Evolutionary conservation across 139 green algal genomes (phyloP), one percentile per base, ranked within the genome.

Genomic region (Deuterostichococcus epilithicus): DNA sequence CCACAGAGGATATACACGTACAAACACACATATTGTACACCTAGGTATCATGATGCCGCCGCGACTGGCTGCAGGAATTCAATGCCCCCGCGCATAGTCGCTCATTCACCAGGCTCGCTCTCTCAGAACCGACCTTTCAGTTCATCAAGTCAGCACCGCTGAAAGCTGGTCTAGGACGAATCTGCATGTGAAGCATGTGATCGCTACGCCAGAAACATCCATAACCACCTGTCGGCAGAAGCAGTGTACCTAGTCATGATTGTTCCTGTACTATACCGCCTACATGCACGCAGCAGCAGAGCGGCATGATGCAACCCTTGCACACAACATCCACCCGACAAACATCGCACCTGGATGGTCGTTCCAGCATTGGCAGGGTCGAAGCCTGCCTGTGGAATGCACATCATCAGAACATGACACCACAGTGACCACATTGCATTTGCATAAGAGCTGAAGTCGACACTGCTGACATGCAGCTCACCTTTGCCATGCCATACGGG

Each of bases 351-450:
- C 79, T 92, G 88, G 22, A 97, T 93, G 69, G 76, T 91, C 0
- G 91, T 97, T 4, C 93, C 92, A 8, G 93, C 92, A 71, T 98
- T 95, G 30, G 93, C 93, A 3, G 93, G 92, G 78, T 98, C 94
- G 25, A 92, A 33, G 2, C 92, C 82, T 3, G 20, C 52, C 52
- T 63, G 52, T 20, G 28, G 18, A 63, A 20, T 30, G 52, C 3
- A 5, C 42, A 52, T 52, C 8, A 23, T 52, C 42, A 8, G 42
- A 8, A 52, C 8, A 52, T 52, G 42, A 52, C 8, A 52, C 42
- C 42, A 52, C 42, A 8, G 42, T 8, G 13, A 13, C 42, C 8
- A 8, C 8, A 52, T 52, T 13, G 42, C 42, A 52, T 23, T 52
- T 8, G 42, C 42, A 52, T 23, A 23, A 13, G 42, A n/a, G n/a